Evolutionary conservation across 208 protist species (phyloP).

Genomic region (Leishmania aethiopica): DNA sequence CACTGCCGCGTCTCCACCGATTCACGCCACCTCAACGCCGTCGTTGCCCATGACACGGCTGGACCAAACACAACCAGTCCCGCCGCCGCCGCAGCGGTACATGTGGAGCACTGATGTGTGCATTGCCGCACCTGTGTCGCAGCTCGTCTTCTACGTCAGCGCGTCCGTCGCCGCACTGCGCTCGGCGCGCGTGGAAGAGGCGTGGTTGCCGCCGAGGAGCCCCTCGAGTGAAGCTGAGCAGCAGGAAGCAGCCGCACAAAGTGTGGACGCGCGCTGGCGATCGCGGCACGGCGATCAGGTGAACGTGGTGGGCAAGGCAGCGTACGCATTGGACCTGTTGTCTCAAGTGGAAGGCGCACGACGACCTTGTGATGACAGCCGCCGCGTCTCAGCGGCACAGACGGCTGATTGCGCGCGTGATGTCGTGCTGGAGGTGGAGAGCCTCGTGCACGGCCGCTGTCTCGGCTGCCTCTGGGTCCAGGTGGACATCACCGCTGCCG

Average conservation of each 20-base stretch:
- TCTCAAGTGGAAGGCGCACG: neutral
- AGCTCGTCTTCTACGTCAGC: slow-evolving; percentile 17
- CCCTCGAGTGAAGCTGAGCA: neutral
- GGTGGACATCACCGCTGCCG: neutral
- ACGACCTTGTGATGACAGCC: neutral
- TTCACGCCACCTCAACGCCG: neutral
- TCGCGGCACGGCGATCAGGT: too few relatives aligned
- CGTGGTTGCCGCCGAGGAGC: slow-evolving; percentile 8
- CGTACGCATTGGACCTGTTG: slow-evolving; percentile 10
- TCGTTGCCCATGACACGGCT: neutral
- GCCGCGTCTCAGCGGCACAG: neutral
- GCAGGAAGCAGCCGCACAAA: neutral
- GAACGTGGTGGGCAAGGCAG: slow-evolving; percentile 13
- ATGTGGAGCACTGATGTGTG: slow-evolving; percentile 23
- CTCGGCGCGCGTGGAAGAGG: slow-evolving; percentile 5
- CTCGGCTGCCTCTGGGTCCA: slow-evolving; percentile 22
- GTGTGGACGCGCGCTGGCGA: neutral
- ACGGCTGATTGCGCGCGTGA: neutral
- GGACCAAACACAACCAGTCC: neutral
- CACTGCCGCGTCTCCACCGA: neutral
- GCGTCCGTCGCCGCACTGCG: slow-evolving; percentile 9
- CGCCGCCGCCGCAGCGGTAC: slow-evolving; percentile 17
- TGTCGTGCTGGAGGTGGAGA: slow-evolving; percentile 27
- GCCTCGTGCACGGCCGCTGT: slow-evolving; percentile 14
- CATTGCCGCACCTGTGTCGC: neutral